Percentiles rank a stretch among this genome's conserved stretches.
Conservation (phyloP, 306 rosid species). For the Mimosa pudica region DNA sequence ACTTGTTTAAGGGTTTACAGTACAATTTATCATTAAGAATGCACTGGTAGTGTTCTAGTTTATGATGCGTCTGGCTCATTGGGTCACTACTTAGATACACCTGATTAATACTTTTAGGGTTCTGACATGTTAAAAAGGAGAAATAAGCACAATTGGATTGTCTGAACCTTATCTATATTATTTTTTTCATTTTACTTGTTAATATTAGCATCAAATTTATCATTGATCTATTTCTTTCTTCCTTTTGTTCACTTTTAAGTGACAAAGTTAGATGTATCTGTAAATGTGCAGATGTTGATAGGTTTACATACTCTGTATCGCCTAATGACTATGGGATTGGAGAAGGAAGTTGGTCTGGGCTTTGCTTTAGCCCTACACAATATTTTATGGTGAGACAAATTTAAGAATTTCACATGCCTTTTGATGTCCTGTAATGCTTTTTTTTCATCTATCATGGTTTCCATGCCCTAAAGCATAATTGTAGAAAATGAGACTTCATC, state of each 20-base stretch:
- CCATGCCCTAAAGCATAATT: background rate
- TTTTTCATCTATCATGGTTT: background rate
- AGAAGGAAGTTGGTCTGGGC: slow-evolving; percentile 94
- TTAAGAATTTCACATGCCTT: background rate
- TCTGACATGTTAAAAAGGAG: slow-evolving; percentile 2
- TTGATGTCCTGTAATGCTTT: background rate
- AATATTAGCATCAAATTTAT: background rate
- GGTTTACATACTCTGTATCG: slow-evolving; percentile 72
- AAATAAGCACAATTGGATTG: background rate
- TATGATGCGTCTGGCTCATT: background rate
- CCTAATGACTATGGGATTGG: slow-evolving; percentile 78
- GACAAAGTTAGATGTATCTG: slow-evolving; percentile 16
- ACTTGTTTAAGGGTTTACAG: slow-evolving; percentile 4
- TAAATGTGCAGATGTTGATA: slow-evolving; percentile 63
- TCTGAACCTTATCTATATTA: background rate
- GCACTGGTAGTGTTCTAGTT: background rate
- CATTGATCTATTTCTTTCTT: slow-evolving; percentile 1
- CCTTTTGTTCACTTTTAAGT: slow-evolving; percentile 15
- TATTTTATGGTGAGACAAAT: slow-evolving; percentile 59
- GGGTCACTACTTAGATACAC: background rate
- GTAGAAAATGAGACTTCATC: background rate
- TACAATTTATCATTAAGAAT: background rate
- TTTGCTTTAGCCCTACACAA: slow-evolving; percentile 83
- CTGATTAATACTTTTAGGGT: background rate
- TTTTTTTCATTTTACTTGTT: background rate